A percentile compares a stretch with the other conserved stretches of the same genome.
phyloP scores from a whole-genome alignment of 257 asterid species.

The Capsicum rhomboideum region DNA sequence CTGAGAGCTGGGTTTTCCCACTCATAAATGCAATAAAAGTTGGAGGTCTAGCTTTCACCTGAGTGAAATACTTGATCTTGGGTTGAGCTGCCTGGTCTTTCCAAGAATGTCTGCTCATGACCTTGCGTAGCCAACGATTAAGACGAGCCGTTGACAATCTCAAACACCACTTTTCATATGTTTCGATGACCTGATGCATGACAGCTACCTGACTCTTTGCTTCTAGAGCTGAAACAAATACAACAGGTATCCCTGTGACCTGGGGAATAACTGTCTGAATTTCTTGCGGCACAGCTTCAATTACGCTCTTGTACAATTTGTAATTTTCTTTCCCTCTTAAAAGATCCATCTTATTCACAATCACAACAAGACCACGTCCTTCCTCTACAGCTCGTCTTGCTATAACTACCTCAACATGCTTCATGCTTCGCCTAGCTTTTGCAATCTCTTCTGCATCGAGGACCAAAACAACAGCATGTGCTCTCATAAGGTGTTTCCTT shows the following conservation, averaged over 20 bases:
- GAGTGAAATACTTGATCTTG: conserved; percentile 89
- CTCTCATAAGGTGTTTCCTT: conserved; percentile 95
- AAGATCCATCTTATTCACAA: conserved; percentile 92
- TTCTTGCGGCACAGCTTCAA: conserved; percentile 77
- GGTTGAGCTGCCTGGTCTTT: conserved; percentile 91
- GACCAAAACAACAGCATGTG: conserved; percentile 88
- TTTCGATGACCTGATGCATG: conserved; percentile 70
- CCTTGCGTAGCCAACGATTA: conserved; percentile 89
- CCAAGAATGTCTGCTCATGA: conserved; percentile 98
- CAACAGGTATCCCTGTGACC: conserved; percentile 87
- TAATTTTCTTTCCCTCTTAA: conserved; percentile 47
- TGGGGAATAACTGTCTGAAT: conserved; percentile 90
- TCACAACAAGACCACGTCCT: conserved; percentile 86
- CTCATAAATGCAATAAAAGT: conserved; percentile 86
- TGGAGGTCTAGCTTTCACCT: conserved; percentile 98
- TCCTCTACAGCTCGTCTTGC: conserved; percentile 95
- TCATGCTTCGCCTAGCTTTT: conserved; percentile 69
- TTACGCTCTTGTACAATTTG: conserved; percentile 45
- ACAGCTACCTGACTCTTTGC: conserved; percentile 63
- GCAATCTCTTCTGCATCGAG: conserved; percentile 94
- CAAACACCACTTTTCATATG: conserved; percentile 83
- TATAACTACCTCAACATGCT: conserved; percentile 92
- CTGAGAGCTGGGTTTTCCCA: conserved; percentile 56
- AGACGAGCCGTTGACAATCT: conserved; percentile 86
- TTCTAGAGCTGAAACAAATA: conserved; percentile 89